A percentile compares a stretch with the other conserved stretches of the same genome.
phyloP scores from a whole-genome alignment of 164 flowering plant genomes.

The Dillenia suffruticosa region DNA sequence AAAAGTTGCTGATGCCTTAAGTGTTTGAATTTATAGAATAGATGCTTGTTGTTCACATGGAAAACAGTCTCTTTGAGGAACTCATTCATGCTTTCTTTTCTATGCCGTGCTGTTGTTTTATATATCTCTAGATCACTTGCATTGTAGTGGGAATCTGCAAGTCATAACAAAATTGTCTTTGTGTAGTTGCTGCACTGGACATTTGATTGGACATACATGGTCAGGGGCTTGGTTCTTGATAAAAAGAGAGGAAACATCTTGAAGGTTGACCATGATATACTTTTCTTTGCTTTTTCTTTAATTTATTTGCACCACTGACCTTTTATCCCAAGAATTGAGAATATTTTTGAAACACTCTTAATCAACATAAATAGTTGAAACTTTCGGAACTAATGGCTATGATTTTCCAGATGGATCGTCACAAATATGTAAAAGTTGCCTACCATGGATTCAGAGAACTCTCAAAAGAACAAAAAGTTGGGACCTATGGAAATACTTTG shows the following conservation, averaged over 20 bases:
- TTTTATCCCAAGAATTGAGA: too few species aligned
- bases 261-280: slow-evolving; percentile 54
- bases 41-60: too few species aligned
- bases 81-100: too few species aligned
- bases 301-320: background rate
- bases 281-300: background rate
- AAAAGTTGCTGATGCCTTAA: too few species aligned
- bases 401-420: slow-evolving; percentile 84
- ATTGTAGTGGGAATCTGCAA: too few species aligned
- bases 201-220: slow-evolving; percentile 98
- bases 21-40: too few species aligned
- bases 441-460: slow-evolving; percentile 91
- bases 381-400: background rate
- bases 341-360: too few species aligned
- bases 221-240: slow-evolving; percentile 93
- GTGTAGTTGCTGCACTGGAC: slow-evolving; percentile 82
- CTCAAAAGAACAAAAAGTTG: slow-evolving; percentile 89
- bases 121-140: too few species aligned
- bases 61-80: too few species aligned
- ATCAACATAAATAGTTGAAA: background rate
- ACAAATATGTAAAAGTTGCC: slow-evolving; percentile 97
- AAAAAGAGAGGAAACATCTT: slow-evolving; percentile 96
- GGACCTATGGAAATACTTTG: slow-evolving; percentile 81
- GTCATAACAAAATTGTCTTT: slow-evolving; percentile 5
- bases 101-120: too few species aligned